Evolutionary conservation across 768 basidiomycete species (phyloP), one percentile per base, ranked within the genome.

Genomic region (Lyophyllum decastes): DNA sequence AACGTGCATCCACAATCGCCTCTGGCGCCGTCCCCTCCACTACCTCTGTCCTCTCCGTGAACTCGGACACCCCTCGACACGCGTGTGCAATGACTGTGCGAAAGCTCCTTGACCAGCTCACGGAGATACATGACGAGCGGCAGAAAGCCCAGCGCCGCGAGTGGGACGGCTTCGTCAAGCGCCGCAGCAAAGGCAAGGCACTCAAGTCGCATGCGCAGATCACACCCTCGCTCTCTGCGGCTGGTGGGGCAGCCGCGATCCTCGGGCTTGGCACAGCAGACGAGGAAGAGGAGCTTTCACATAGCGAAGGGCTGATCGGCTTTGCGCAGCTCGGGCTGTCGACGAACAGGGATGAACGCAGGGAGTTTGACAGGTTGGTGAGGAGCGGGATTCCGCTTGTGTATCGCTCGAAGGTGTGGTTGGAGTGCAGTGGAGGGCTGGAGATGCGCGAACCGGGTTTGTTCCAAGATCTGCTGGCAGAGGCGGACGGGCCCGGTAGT

Each of bases 381-480:
- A 73, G 91, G 52, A 83, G 76, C 50, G 97, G 97, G 4, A 91
- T 98, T 33, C 97, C 97, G 2, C 79, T 98, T 14, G 84, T 80
- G 11, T 92, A 93, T 66, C 86, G 94, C n/a, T 79, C 89, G 24
- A 92, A 94, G 70, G 83, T 94, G 47, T 96, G 94, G 92, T 71
- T 90, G 53, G 97, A 99, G 77, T 96, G 93, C 68, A 95, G 91
- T 61, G 94, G 95, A 0, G 95, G 90, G 1, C 76, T 94, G 68
- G 96, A 98, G 69, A 89, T 94, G 80, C 83, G 84, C 59, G 94
- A 97, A 64, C 96, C 96, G 2, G 96, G 96, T 1, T 68, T 90
- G 60, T 98, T 98, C 70, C 78, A 82, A 41, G 96, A 98, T 68
- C 71, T 98, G 56, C 76, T 97, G n/a, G 81, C 77, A 6, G 78